Evolutionary conservation across 495 filamentous ascomycete genomes (phyloP).

Genomic region (Amphirosellinia nigrospora): DNA sequence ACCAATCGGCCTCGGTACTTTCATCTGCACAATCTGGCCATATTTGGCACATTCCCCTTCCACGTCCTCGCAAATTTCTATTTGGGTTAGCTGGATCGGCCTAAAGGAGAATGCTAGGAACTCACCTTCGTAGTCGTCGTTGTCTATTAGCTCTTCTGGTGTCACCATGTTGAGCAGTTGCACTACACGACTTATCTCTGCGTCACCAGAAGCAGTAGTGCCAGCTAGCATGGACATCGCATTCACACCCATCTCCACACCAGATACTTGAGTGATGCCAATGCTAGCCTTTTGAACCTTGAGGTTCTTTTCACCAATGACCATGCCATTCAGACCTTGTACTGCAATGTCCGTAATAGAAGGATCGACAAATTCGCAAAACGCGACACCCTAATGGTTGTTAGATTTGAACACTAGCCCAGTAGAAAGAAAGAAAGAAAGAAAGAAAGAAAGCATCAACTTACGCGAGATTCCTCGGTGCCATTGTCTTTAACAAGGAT

Average conservation of each 20-base stretch:
- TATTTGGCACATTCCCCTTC: constrained; percentile 91
- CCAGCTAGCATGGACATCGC: constrained; percentile 99
- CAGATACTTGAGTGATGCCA: constrained; percentile 86
- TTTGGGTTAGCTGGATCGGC: constrained; percentile 24
- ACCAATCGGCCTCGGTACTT: constrained; percentile 85
- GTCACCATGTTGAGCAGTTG: constrained; percentile 99
- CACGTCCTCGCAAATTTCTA: constrained; percentile 95
- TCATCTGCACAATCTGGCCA: constrained; percentile 81
- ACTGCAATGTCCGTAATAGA: constrained; percentile 82
- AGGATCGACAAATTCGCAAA: constrained; percentile 91
- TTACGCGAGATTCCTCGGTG: constrained; percentile 87
- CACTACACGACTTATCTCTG: constrained; percentile 79
- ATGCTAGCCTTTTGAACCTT: constrained; percentile 89
- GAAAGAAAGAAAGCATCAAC: constrained; percentile 42
- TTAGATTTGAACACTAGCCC: constrained; percentile 26
- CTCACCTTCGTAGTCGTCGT: constrained; percentile 90
- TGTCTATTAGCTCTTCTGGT: constrained; percentile 89
- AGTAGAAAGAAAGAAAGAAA: background rate
- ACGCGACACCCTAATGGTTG: constrained; percentile 80
- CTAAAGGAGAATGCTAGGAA: constrained; percentile 28
- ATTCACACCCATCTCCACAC: constrained; percentile 93
- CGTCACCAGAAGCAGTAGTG: constrained; percentile 73
- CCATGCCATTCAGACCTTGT: constrained; percentile 90
- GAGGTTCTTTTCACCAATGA: constrained; percentile 82
- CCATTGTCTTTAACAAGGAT: constrained; percentile 85